Percentiles rank a stretch among this genome's conserved stretches.
Evolutionary conservation across 768 basidiomycete genomes (phyloP).

Genomic region (Mycena metata): DNA sequence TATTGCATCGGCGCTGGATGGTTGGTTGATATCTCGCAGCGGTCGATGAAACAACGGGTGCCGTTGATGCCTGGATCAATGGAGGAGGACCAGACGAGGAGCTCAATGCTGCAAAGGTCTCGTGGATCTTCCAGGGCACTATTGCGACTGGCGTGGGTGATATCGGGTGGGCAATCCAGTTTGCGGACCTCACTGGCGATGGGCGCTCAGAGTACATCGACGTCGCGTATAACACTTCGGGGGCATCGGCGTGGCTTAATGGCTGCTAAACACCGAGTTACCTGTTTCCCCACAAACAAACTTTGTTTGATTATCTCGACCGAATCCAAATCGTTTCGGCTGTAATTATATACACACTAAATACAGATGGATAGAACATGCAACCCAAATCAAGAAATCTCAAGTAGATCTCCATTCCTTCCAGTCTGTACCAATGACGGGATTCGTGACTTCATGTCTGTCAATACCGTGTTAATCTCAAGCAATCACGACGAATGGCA

Average conservation of each 20-base stretch:
- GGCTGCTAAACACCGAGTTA: not conserved
- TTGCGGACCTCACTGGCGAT: conserved; percentile 27
- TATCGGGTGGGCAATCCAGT: conserved; percentile 13
- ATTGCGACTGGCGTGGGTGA: conserved; percentile 21
- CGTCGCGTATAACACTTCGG: conserved; percentile 14
- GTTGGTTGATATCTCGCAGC: conserved; percentile 4
- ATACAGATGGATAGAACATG: too few species aligned
- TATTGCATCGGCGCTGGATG: not conserved
- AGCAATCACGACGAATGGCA: too few species aligned
- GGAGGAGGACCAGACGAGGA: conserved; percentile 17
- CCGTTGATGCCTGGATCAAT: conserved; percentile 17
- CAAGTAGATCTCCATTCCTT: too few species aligned
- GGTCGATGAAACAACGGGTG: conserved; percentile 7
- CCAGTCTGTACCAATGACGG: too few species aligned
- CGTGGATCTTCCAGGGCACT: conserved; percentile 12
- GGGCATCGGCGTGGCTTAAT: conserved; percentile 17
- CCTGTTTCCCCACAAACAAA: too few species aligned
- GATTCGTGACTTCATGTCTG: too few species aligned
- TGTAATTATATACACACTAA: too few species aligned
- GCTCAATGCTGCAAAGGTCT: conserved; percentile 18
- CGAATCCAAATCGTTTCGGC: too few species aligned
- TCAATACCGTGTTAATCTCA: too few species aligned
- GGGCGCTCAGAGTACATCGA: conserved; percentile 19
- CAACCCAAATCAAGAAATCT: too few species aligned
- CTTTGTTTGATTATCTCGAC: too few species aligned